Conservation (phyloP, 1,284 basidiomycete species). For the Puccinia coronata region DNA sequence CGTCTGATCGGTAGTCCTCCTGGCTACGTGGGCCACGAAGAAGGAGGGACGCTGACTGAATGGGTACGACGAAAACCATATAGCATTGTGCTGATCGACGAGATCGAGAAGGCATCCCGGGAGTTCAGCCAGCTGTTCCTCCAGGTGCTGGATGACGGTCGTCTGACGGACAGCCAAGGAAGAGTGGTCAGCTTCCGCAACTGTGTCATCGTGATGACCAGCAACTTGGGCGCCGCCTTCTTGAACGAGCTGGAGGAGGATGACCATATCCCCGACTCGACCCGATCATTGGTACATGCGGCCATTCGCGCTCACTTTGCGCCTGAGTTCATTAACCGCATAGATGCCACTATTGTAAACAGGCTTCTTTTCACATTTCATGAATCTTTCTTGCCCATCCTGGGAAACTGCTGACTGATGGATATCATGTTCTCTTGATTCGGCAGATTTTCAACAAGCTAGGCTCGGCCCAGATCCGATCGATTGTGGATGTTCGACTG, state of each 20-base stretch:
- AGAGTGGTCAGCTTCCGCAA: constrained; percentile 53
- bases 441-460: constrained; percentile 63
- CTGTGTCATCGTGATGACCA: constrained; percentile 61
- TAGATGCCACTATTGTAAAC: constrained; percentile 53
- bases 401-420: neutral
- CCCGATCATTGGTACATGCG: constrained; percentile 61
- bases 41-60: constrained; percentile 71
- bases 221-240: constrained; percentile 64
- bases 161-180: constrained; percentile 62
- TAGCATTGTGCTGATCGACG: constrained; percentile 60
- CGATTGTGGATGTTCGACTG: constrained; percentile 64
- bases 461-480: constrained; percentile 61
- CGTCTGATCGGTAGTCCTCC: constrained; percentile 64
- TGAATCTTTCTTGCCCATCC: no score
- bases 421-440: neutral
- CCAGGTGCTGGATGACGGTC: constrained; percentile 65
- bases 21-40: constrained; percentile 88
- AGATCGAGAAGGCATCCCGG: constrained; percentile 64
- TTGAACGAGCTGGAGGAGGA: constrained; percentile 58
- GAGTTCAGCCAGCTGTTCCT: constrained; percentile 66
- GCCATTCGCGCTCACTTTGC: constrained; percentile 64
- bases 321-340: constrained; percentile 65
- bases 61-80: constrained; percentile 62
- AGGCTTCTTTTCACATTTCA: neutral
- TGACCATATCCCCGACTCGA: constrained; percentile 51